Base-by-base conservation (phyloP, 192 early-diverging fungal genomes). In the Backusella australiensis region DNA sequence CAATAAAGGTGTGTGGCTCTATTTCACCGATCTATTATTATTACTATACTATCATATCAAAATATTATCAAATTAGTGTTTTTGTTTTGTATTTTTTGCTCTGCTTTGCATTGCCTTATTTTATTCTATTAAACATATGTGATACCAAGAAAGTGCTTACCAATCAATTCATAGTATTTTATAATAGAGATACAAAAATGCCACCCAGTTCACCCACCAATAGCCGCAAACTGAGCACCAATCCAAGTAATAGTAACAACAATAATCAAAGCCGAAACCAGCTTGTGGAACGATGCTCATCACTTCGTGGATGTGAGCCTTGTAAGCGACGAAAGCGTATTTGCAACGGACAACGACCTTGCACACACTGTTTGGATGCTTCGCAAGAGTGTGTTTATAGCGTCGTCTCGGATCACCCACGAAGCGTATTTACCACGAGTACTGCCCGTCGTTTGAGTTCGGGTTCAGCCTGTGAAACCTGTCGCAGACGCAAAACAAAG, bases 401-500 rank as follows among this genome's bases (percentile, higher is more conserved):
- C 7, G 76, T 78, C 5, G 76, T 81, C 0, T 77, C 75, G 32
- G 80, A 81, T 46, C 76, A 77, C 19, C 42, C 80, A 12, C 67
- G 80, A 32, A 77, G 80, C 46, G 80, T 83, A 8, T 83, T 79
- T 34, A 65, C 82, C 12, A 83, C 77, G 2, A 73, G 52, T 59
- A 79, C 67, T 6, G 78, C 77, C 0, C 75, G 82, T 49, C 74
- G 82, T 6, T 59, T 83, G 8, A 77, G 75, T 49, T 80, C 78
- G 32, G 82, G 82, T 8, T 80, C 78, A 35, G 82, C 82, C 26
- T 83, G 82, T 68, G 82, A 83, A 71, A 79, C 77, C 7, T 83
- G 82, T 42, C 75, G 82, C 12, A 71, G 82, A 72, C 69, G 82
- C 36, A 83, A 83, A 53, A 83, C 82, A 26, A 83, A 83, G 63